Base-by-base conservation (phyloP, 495 filamentous ascomycete genomes). In the Hypoxylon lenormandii region DNA sequence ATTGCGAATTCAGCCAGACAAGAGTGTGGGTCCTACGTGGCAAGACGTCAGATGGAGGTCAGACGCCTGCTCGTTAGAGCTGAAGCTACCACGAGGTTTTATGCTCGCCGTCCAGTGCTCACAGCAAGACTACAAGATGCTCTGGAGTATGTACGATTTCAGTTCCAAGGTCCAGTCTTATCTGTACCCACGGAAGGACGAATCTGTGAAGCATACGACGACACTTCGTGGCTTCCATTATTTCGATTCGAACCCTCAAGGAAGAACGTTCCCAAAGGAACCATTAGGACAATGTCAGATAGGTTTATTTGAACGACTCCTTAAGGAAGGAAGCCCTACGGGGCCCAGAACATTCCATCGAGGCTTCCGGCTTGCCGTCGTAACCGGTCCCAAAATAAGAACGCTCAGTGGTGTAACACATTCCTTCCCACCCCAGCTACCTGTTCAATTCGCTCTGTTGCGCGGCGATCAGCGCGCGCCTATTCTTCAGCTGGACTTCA, bases 61-160 rank as follows among this genome's bases (percentile, higher is more conserved):
- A 10, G 86, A 88, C 13, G 80, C 81, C 7, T 81, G 83, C 54
- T 82, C 80, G 2, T 81, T 96, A 67, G 81, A 85, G 21, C 77
- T 96, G 23, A 85, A 84, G 55, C 77, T 96, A 11, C 87, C 90
- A 2, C 85, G 89, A 43, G 88, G 89, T 1, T 90, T 92, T 66
- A 79, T 88, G 42, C 73, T 94, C 28, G 83, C 85, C 46, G 77
- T 96, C 6, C 84, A 87, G 57, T 91, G 91, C 78, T 80, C 81
- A 11, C 90, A 93, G 72, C 81, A 84, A 8, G 91, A 93, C 69
- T 94, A 90, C 80, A 87, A 87, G 60, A 87, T 83, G 19, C 74
- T 96, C 12, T 92, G 90, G 87, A 88, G 88, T 63, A 91, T 95
- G 71, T 90, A 90, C 60, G 91, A 95, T 52, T 92, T 94, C 66